phyloP scores from a whole-genome alignment of 352 stramenopile species.

The Pythium biforme region DNA sequence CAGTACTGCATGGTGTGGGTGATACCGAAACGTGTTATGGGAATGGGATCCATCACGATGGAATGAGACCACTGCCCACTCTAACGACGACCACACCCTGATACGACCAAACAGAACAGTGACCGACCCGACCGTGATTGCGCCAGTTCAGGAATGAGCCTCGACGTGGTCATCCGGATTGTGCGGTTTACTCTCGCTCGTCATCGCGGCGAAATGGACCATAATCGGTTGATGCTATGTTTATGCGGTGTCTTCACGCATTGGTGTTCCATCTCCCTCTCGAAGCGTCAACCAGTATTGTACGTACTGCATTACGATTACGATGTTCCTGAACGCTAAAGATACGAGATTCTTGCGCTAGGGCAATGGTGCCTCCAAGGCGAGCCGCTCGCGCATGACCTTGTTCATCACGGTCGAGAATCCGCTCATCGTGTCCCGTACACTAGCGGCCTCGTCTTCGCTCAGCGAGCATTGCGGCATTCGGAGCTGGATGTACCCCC shows the following conservation, averaged over 20 bases:
- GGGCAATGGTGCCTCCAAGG: neutral
- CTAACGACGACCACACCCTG: neutral
- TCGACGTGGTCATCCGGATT: neutral
- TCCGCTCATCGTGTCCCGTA: constrained; percentile 1
- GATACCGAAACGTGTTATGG: no score
- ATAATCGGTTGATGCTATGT: constrained; percentile 3
- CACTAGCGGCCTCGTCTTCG: neutral
- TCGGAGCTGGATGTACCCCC: constrained; percentile 15
- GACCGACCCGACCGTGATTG: no score
- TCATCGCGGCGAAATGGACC: neutral
- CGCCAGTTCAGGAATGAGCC: neutral
- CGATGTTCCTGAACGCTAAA: no score
- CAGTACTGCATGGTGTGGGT: neutral
- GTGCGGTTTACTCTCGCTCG: neutral
- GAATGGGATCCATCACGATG: neutral
- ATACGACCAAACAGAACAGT: neutral
- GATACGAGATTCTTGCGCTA: no score
- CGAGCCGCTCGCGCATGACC: constrained; percentile 17
- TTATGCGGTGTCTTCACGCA: neutral
- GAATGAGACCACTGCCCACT: neutral
- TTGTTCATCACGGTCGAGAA: constrained; percentile 8
- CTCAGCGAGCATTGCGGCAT: neutral
- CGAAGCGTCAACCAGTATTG: no score
- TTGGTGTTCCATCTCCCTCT: no score
- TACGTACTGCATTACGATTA: no score